Evolutionary conservation across 169 alveolate genomes (phyloP).

Genomic region (Cryptosporidium parvum): DNA sequence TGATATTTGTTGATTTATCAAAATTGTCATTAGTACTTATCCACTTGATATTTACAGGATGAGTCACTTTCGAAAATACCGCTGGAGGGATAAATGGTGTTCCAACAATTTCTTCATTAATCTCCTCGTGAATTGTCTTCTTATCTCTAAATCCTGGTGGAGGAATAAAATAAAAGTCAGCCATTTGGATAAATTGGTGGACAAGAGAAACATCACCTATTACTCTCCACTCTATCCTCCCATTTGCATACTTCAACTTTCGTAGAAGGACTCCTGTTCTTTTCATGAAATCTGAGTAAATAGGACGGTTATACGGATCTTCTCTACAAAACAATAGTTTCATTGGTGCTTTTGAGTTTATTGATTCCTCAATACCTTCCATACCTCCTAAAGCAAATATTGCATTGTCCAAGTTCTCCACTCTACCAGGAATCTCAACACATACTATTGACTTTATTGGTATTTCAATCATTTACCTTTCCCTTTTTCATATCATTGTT

Average conservation of each 20-base stretch:
- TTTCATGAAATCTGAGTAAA: constrained; percentile 55
- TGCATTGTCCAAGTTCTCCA: constrained; percentile 61
- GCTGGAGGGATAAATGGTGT: constrained; percentile 69
- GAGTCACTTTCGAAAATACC: constrained; percentile 47
- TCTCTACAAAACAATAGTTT: constrained; percentile 58
- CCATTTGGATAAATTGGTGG: constrained; percentile 66
- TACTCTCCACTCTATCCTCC: constrained; percentile 32
- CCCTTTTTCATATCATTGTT: background rate
- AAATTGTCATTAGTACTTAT: background rate
- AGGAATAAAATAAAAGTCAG: constrained; percentile 69
- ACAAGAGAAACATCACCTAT: constrained; percentile 27
- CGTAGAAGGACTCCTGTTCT: constrained; percentile 43
- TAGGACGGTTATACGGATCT: constrained; percentile 57
- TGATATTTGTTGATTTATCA: background rate
- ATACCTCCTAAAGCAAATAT: constrained; percentile 59
- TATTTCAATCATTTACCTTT: background rate
- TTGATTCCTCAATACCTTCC: constrained; percentile 31
- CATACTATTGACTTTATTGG: constrained; percentile 29
- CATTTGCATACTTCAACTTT: constrained; percentile 25
- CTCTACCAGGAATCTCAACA: constrained; percentile 67
- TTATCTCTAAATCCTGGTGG: constrained; percentile 53
- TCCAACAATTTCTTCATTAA: constrained; percentile 34
- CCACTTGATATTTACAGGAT: constrained; percentile 60
- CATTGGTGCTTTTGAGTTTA: constrained; percentile 1
- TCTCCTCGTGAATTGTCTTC: constrained; percentile 58